phyloP scores from a whole-genome alignment of 768 basidiomycete genomes.

The Cyclocybe cylindracea region DNA sequence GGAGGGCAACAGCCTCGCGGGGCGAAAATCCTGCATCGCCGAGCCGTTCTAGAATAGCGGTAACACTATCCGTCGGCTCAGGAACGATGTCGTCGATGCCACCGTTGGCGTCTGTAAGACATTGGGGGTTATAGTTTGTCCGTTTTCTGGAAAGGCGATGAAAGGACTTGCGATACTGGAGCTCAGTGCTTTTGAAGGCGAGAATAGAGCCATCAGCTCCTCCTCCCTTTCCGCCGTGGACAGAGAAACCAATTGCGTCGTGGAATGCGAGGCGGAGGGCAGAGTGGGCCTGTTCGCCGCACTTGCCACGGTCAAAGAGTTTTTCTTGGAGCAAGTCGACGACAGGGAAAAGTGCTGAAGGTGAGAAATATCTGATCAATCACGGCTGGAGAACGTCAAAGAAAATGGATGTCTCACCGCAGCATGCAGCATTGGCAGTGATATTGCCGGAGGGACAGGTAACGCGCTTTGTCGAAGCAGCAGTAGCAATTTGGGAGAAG shows the following conservation, averaged over 20 bases:
- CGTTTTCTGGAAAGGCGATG: not conserved
- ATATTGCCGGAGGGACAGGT: constrained; percentile 24
- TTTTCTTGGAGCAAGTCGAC: constrained; percentile 28
- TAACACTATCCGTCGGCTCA: constrained; percentile 22
- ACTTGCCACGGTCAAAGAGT: constrained; percentile 31
- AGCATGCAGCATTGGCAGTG: constrained; percentile 23
- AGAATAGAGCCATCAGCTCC: constrained; percentile 31
- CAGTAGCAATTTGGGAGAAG: constrained; percentile 9
- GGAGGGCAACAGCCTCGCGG: constrained; percentile 20
- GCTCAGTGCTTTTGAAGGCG: constrained; percentile 23
- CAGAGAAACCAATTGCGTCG: constrained; percentile 20
- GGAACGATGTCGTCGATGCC: constrained; percentile 22
- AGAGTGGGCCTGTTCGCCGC: constrained; percentile 29
- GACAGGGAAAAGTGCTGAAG: constrained; percentile 17
- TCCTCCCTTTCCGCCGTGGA: constrained; percentile 24
- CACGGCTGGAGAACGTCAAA: not conserved
- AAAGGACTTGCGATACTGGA: constrained; percentile 21
- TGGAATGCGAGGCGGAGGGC: constrained; percentile 23
- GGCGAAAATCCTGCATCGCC: constrained; percentile 27
- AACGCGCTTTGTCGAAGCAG: constrained; percentile 20
- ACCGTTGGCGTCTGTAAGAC: constrained; percentile 12
- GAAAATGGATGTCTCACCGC: constrained; percentile 10
- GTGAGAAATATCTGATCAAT: not conserved
- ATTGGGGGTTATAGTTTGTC: not conserved
- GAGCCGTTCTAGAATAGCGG: constrained; percentile 21